Conservation (phyloP, 139 green algal species). For the Chlamydomonas sphaeroides region DNA sequence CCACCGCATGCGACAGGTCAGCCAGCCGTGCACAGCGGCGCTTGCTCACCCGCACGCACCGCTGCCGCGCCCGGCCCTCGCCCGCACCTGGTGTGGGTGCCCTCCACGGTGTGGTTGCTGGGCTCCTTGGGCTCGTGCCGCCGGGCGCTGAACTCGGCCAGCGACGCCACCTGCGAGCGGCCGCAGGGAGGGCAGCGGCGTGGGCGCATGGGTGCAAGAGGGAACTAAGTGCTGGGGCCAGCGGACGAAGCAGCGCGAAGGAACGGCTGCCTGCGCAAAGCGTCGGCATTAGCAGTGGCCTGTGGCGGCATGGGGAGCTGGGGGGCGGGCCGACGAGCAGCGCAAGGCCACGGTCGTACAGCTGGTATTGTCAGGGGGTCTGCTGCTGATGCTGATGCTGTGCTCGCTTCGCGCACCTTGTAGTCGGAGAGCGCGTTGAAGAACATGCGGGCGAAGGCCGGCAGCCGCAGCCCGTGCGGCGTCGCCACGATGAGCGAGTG, state of each 20-base stretch:
- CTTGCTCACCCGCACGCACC: background rate
- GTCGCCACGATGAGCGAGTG: slow-evolving; percentile 11
- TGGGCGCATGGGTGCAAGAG: no score
- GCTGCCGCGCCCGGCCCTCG: background rate
- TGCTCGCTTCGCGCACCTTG: background rate
- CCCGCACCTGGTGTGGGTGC: background rate
- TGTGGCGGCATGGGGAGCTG: no score
- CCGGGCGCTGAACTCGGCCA: slow-evolving; percentile 3
- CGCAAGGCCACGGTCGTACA: no score
- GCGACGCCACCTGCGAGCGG: background rate
- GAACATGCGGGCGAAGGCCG: background rate
- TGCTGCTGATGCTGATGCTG: no score
- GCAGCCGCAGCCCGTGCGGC: slow-evolving; percentile 26
- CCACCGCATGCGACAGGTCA: background rate
- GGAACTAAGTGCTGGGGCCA: no score
- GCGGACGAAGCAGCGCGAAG: no score
- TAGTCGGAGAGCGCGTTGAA: background rate
- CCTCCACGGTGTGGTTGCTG: slow-evolving; percentile 2
- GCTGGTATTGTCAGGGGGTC: no score
- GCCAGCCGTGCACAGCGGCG: background rate
- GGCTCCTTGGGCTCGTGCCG: no score
- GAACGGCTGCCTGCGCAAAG: no score
- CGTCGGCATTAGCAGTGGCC: no score
- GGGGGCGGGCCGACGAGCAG: no score
- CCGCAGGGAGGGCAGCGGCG: no score